Conservation (phyloP, 371 early-diverging fungal genomes). For the Aphelidium insulamus region DNA sequence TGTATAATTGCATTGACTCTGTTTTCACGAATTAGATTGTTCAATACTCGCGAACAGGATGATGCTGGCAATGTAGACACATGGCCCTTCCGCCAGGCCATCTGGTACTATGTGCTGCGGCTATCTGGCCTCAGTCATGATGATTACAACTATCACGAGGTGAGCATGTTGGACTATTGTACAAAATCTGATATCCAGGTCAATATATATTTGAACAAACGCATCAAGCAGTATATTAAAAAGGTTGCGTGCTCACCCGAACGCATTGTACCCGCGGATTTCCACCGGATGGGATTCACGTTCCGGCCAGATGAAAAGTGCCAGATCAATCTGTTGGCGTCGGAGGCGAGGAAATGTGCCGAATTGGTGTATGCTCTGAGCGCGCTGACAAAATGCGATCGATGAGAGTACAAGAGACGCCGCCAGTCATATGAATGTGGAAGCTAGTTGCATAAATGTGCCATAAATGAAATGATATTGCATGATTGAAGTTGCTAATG, state of each 20-base stretch:
- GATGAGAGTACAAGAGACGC: no score
- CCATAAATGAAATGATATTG: no score
- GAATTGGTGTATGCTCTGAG: constrained; percentile 27
- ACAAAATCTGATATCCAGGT: no score
- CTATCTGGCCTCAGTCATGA: constrained; percentile 32
- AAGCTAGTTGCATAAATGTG: no score
- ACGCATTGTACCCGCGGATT: constrained; percentile 19
- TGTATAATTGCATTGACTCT: constrained; percentile 6
- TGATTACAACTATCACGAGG: constrained; percentile 29
- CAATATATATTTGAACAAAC: constrained; percentile 21
- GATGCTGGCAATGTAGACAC: constrained; percentile 36
- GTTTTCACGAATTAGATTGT: no score
- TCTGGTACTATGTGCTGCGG: constrained; percentile 33
- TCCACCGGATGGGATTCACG: constrained; percentile 27
- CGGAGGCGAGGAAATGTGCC: constrained; percentile 33
- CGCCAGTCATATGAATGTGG: no score
- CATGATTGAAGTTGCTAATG: no score
- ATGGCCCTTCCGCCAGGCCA: constrained; percentile 30
- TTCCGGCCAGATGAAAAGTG: constrained; percentile 40
- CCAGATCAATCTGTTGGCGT: constrained; percentile 31
- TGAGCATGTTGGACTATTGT: constrained; percentile 17
- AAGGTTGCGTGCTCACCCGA: constrained; percentile 19
- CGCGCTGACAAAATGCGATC: constrained; percentile 12
- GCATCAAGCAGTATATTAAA: constrained; percentile 21
- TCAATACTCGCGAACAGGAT: no score